Conservation (phyloP, 2,329 filamentous ascomycete species). For the Diatrype stigma region DNA sequence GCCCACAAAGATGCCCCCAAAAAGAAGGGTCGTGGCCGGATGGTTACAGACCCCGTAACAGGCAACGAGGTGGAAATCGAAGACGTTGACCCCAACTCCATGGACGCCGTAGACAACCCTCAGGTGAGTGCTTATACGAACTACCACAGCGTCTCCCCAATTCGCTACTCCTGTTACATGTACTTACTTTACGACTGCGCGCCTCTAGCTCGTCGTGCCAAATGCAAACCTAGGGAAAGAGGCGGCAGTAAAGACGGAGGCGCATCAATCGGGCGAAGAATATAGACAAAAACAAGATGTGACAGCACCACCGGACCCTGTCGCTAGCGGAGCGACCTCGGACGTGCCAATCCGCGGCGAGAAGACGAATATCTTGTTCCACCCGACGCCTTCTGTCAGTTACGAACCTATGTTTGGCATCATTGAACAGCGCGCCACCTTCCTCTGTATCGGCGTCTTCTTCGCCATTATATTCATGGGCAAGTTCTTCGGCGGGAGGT, state of each 20-base stretch:
- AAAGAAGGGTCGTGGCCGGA: slow-evolving; percentile 53
- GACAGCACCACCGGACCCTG: slow-evolving; percentile 83
- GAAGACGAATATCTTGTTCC: slow-evolving; percentile 94
- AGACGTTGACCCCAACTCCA: slow-evolving; percentile 66
- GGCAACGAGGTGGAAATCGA: slow-evolving; percentile 83
- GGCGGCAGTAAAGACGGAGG: slow-evolving; percentile 67
- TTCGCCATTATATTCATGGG: slow-evolving; percentile 72
- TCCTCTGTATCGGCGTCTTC: slow-evolving; percentile 67
- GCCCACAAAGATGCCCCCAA: slow-evolving; percentile 38
- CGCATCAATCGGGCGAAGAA: slow-evolving; percentile 68
- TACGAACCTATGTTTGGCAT: slow-evolving; percentile 82
- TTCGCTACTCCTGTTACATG: neutral
- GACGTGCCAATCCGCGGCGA: slow-evolving; percentile 95
- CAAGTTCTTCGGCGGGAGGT: slow-evolving; percentile 70
- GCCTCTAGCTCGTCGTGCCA: slow-evolving; percentile 69
- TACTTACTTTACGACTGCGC: too few species aligned
- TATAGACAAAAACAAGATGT: slow-evolving; percentile 85
- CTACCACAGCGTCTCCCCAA: neutral
- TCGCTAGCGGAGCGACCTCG: slow-evolving; percentile 76
- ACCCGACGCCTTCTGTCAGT: slow-evolving; percentile 84
- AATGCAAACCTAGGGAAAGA: slow-evolving; percentile 82
- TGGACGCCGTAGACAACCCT: slow-evolving; percentile 69
- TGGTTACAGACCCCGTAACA: slow-evolving; percentile 83
- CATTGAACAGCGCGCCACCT: slow-evolving; percentile 70
- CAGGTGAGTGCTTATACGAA: slow-evolving; percentile 43